Percentiles rank a stretch among this genome's conserved stretches.
These are phyloP conservation scores for Venustampulla echinocandica DNA, from an alignment of 495 filamentous ascomycete species.

Conservation along the genomic window DNA sequence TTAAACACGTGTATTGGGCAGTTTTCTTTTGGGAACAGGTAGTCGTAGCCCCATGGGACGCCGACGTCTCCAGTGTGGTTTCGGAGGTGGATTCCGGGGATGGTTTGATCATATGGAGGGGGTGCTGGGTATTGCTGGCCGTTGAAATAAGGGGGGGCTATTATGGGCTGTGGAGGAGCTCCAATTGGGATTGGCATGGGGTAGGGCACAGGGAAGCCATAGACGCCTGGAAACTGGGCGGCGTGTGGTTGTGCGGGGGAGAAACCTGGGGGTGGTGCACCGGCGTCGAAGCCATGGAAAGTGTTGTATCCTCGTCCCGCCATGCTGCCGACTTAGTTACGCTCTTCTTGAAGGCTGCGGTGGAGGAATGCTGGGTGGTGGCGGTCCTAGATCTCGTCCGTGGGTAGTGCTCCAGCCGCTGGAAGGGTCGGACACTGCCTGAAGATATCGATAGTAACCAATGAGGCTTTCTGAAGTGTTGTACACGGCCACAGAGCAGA, in stretches of 20 bases:
- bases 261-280: slow-evolving; percentile 14
- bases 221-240: slow-evolving; percentile 1
- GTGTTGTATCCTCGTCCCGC: slow-evolving; percentile 13
- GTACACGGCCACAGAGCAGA: slow-evolving; percentile 12
- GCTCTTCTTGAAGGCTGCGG: neutral
- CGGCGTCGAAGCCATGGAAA: slow-evolving; percentile 17
- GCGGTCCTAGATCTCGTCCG: slow-evolving; percentile 4
- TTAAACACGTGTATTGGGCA: slow-evolving; percentile 41
- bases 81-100: slow-evolving; percentile 46
- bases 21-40: slow-evolving; percentile 39
- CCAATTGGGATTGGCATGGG: neutral
- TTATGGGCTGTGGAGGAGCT: neutral
- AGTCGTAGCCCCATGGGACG: slow-evolving; percentile 43
- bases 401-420: neutral
- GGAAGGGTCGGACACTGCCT: neutral
- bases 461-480: slow-evolving; percentile 1
- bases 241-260: slow-evolving; percentile 1
- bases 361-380: neutral
- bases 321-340: neutral
- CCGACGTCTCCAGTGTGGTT: slow-evolving; percentile 48
- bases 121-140: slow-evolving; percentile 19
- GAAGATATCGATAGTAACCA: slow-evolving; percentile 4
- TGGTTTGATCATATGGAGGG: slow-evolving; percentile 34
- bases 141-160: neutral
- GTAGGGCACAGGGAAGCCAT: neutral